A percentile compares a stretch with the other conserved stretches of the same genome.
These are phyloP conservation scores for Lanmaoa pseudosensibilis DNA, from an alignment of 768 basidiomycete species.

Conservation along the genomic window DNA sequence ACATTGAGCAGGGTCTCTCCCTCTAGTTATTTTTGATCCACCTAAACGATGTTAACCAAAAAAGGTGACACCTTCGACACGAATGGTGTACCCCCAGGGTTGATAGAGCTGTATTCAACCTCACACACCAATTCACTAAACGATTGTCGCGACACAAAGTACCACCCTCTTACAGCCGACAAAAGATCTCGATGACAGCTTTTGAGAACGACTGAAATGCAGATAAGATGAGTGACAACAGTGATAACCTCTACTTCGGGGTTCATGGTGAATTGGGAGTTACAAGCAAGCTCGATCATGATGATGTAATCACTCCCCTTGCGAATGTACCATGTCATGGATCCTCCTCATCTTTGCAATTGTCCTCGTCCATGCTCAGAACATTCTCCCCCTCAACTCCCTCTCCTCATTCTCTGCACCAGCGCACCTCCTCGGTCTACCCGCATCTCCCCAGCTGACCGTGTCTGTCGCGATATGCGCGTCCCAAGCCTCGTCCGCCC, in stretches of 20 bases:
- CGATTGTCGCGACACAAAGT: slow-evolving; percentile 94
- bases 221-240: not conserved
- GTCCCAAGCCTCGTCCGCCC: slow-evolving; percentile 35
- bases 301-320: not conserved
- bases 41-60: slow-evolving; percentile 42
- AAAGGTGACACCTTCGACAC: no score
- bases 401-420: slow-evolving; percentile 34
- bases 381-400: slow-evolving; percentile 38
- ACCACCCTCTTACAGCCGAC: slow-evolving; percentile 86
- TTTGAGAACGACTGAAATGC: slow-evolving; percentile 61
- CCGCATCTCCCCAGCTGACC: slow-evolving; percentile 38
- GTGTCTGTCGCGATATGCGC: slow-evolving; percentile 55
- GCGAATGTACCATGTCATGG: no score
- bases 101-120: slow-evolving; percentile 94
- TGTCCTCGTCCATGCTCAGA: slow-evolving; percentile 12
- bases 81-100: slow-evolving; percentile 78
- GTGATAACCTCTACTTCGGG: slow-evolving; percentile 42
- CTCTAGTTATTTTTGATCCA: slow-evolving; percentile 86
- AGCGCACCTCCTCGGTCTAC: slow-evolving; percentile 42
- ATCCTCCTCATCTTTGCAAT: not conserved
- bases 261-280: slow-evolving; percentile 96
- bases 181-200: slow-evolving; percentile 92
- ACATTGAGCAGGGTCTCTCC: slow-evolving; percentile 86
- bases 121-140: slow-evolving; percentile 97
- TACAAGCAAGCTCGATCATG: slow-evolving; percentile 43